Evolutionary conservation across 2,329 filamentous ascomycete genomes (phyloP).

Genomic region (Epichloe hybrida): DNA sequence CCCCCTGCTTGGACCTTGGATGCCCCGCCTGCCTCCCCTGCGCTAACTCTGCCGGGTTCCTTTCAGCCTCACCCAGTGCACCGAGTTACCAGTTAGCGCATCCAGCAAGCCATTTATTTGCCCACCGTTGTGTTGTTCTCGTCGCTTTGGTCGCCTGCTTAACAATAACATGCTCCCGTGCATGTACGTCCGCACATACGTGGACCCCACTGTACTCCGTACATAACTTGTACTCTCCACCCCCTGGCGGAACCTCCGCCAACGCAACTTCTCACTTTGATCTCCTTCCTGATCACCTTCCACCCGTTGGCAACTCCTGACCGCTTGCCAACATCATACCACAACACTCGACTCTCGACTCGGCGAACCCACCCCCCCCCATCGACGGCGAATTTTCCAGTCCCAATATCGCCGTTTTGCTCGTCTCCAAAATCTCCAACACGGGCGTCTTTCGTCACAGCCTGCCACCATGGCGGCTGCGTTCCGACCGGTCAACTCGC

Average conservation of each 20-base stretch:
- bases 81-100: neutral
- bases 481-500: slow-evolving; percentile 35
- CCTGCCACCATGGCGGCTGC: slow-evolving; percentile 29
- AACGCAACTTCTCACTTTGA: too few relatives aligned
- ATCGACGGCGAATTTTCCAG: too few relatives aligned
- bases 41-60: slow-evolving; percentile 1
- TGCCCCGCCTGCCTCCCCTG: neutral
- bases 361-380: neutral
- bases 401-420: neutral
- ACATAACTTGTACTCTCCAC: slow-evolving; percentile 3
- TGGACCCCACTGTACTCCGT: too few relatives aligned
- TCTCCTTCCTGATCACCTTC: slow-evolving; percentile 3
- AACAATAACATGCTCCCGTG: neutral
- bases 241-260: slow-evolving; percentile 4
- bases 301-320: neutral
- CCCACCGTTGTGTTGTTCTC: neutral
- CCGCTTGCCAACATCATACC: neutral
- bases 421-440: neutral
- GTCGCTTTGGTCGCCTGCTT: slow-evolving; percentile 2
- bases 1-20: neutral
- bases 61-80: slow-evolving; percentile 7
- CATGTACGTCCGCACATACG: too few relatives aligned
- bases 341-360: neutral
- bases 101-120: neutral
- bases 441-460: neutral